These are phyloP conservation scores for Ophidiomyces ophidiicola DNA, from an alignment of 2,329 filamentous ascomycete species.

Conservation along the genomic window DNA sequence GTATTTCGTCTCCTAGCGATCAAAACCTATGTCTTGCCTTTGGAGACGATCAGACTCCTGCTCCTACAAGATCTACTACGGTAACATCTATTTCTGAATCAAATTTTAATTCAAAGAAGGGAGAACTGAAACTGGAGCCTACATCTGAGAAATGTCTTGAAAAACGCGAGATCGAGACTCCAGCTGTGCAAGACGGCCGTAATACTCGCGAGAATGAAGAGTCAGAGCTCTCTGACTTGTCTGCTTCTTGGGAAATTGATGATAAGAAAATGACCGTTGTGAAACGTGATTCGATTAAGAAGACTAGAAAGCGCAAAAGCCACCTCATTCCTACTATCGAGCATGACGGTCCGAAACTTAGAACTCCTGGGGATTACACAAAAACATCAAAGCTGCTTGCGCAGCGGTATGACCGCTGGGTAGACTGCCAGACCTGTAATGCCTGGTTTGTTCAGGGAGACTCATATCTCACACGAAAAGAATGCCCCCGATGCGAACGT, in stretches of 20 bases:
- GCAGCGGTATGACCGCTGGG: conserved; percentile 68
- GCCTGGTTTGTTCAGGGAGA: conserved; percentile 76
- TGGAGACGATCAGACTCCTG: conserved; percentile 23
- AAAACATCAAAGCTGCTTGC: conserved; percentile 64
- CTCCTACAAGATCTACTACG: conserved; percentile 26
- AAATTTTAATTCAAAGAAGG: background rate
- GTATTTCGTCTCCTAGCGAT: conserved; percentile 3
- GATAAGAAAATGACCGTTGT: conserved; percentile 18
- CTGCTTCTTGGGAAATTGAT: conserved; percentile 22
- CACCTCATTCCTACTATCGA: conserved; percentile 30
- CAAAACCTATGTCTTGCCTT: conserved; percentile 2
- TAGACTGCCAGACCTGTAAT: conserved; percentile 74
- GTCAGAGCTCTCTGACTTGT: conserved; percentile 20
- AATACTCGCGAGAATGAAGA: conserved; percentile 13
- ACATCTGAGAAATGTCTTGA: background rate
- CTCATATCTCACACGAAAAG: conserved; percentile 71
- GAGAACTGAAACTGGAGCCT: background rate
- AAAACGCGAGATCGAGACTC: background rate
- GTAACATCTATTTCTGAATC: conserved; percentile 28
- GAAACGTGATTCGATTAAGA: conserved; percentile 14
- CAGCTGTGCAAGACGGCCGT: conserved; percentile 1
- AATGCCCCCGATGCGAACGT: conserved; percentile 84
- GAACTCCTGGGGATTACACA: conserved; percentile 67
- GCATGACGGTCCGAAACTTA: conserved; percentile 27
- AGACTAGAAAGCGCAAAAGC: conserved; percentile 19